Base-by-base conservation (phyloP, 768 basidiomycete genomes). In the Podaxis rugospora region DNA sequence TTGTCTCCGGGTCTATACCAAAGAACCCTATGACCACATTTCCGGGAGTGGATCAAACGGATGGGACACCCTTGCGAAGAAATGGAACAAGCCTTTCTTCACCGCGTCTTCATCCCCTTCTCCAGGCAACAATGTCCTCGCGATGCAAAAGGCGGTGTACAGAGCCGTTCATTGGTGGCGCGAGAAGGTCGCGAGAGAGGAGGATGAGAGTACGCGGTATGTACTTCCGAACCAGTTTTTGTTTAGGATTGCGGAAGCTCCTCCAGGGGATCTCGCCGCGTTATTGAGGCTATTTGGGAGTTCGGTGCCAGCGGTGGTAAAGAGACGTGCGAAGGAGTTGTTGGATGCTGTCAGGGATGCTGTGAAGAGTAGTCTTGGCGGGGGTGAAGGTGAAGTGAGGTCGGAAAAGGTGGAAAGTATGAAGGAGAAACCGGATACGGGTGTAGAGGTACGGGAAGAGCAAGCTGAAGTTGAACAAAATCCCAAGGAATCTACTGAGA, bases 201-300 rank as follows among this genome's bases (percentile, higher is more conserved):
- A 93, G 66, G 95, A 98, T 69, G 95, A 97, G 72, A 92, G 91
- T 68, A 82, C 83, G 7, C 76, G 88, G 88, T 94, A 69, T 49
- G 83, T 93, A 16, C 75, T 93, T 10, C 80, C 86, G 39, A 92
- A 92, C 65, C 90, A 92, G 64, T 78, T 81, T 66, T 69, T 93
- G 25, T 90, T 94, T 69, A 78, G 80, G 59, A 73, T 93, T 18
- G 87, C 85, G n/a, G 90, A 93, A 66, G 78, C 79, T 25, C 80
- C 83, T 5, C 92, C 93, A 11, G 77, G 78, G 25, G 85, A 91
- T 67, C 80, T 88, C 75, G 79, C 83, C 3, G 78, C 79, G 3
- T 71, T 93, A 46, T 73, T 91, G 52, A 75, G 79, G n/a, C 66
- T 81, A 27, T 87, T 92, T 67, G 78, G 76, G 58, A 77, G 79